Base-by-base conservation (phyloP, 176 grass and related monocot genomes). In the Oryza coarctata region DNA sequence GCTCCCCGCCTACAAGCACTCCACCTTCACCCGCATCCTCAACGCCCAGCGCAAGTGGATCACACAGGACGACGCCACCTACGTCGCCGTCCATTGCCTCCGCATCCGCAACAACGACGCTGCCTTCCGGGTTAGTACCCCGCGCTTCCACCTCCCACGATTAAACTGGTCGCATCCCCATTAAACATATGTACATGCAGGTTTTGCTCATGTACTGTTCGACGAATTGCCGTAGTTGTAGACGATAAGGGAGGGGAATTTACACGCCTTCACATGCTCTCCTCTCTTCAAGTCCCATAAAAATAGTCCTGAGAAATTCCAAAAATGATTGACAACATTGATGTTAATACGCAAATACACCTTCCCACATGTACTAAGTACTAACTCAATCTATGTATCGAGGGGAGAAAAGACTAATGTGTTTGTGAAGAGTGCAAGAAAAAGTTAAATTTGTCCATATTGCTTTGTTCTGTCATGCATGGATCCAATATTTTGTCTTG, bases 1-100 rank as follows among this genome's bases (percentile, higher is more conserved):
- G 83, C 91, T 95, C 62, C 96, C 96, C n/a, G 76, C 96, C 36
- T 88, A 99, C 89, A 99, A 93, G 80, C 89, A 93, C 55, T 91
- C 92, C 83, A 95, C 93, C 50, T 89, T 90, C 71, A 92, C 92
- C 73, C 92, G 96, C 80, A 93, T 99, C 74, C 96, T 99, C 85
- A 99, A 99, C 66, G 96, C 91, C 32, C 96, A 99, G 87, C 87
- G 89, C 50, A 95, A 99, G 77, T 99, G 96, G 96, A 71, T 99
- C 71, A 89, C 66, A 14, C 96, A 95, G 77, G 93, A 99, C 9
- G 96, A 99, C 74, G 80, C 87, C 60, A 99, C 96, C 79, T 99
- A 99, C 86, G 68, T 99, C 22, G 52, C 80, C 4, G 93, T 93
- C 33, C 96, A 99, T 29, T 99, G 91, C 72, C 86, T 99, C 75